Base-by-base conservation (phyloP, 768 basidiomycete species). In the Podaxis sp. region DNA sequence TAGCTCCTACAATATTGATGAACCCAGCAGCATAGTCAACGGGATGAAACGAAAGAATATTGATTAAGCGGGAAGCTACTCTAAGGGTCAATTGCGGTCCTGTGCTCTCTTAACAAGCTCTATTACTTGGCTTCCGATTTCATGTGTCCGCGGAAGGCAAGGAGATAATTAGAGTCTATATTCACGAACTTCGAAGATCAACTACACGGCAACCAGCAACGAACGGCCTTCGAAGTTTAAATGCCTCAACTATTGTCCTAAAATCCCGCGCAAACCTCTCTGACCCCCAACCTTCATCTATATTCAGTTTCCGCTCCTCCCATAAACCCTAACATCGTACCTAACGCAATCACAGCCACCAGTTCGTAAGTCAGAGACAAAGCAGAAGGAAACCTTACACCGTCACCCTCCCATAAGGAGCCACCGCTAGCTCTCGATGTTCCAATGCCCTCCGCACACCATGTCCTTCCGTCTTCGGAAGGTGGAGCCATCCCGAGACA, bases 251-350 rank as follows among this genome's bases (percentile, higher is more conserved):
- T 7, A 75, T 70, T 14, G 72, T 66, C 23, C 63, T 64, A 61
- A 75, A 71, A 66, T 75, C 73, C n/a, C 71, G 70, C 23, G 72
- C 74, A 54, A 70, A 71, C 25, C 68, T 59, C 58, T 61, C 65
- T 36, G 70, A 72, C 21, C 64, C 64, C 63, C 73, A 70, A 3
- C 70, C 71, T 40, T 66, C 69, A 9, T 63, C 40, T 5, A 62
- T 68, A 23, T 62, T 53, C 11, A 73, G 73, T 55, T 73, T 73
- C 28, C 74, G 59, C 72, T 73, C 54, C 68, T 68, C 7, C 75
- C 75, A 64, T 74, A 69, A 4, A 73, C 74, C 14, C 75, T 66
- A 47, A 68, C 68, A 51, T 76, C 75, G 62, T 73, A 76, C 6
- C 72, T 66, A 32, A 76, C 23, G 23, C 25, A 14, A n/a, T 1